Conservation (phyloP, 805 yeast species). For the Nakazawaea wyomingensis region DNA sequence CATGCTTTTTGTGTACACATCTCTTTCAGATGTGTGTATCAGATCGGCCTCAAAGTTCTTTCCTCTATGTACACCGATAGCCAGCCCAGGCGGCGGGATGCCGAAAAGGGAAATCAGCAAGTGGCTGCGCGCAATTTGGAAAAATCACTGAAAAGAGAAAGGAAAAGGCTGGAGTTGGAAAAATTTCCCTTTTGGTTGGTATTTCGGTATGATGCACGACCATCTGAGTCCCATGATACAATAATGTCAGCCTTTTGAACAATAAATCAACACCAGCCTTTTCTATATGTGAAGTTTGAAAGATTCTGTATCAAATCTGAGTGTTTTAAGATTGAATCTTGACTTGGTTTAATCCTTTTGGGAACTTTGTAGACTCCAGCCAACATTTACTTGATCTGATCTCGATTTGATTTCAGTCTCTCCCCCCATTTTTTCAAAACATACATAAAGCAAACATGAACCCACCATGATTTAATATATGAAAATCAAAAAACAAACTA, state of each 20-base stretch:
- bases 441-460: conserved; percentile 2
- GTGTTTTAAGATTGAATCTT: too few species aligned
- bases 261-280: too few species aligned
- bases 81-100: neutral
- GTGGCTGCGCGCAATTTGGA: neutral
- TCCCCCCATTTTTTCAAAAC: too few species aligned
- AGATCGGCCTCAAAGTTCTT: too few species aligned
- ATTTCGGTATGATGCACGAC: neutral
- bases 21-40: too few species aligned
- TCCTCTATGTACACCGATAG: too few species aligned
- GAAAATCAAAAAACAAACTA: neutral
- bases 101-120: neutral
- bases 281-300: too few species aligned
- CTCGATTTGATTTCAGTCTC: neutral
- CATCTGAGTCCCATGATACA: too few species aligned
- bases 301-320: too few species aligned
- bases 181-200: neutral
- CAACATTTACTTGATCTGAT: neutral
- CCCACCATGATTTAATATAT: neutral
- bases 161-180: conserved; percentile 3
- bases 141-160: neutral
- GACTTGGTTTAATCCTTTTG: too few species aligned
- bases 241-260: conserved; percentile 1
- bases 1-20: too few species aligned
- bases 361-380: too few species aligned